phyloP scores from a whole-genome alignment of 352 stramenopile species.

The Peronospora tabacina region DNA sequence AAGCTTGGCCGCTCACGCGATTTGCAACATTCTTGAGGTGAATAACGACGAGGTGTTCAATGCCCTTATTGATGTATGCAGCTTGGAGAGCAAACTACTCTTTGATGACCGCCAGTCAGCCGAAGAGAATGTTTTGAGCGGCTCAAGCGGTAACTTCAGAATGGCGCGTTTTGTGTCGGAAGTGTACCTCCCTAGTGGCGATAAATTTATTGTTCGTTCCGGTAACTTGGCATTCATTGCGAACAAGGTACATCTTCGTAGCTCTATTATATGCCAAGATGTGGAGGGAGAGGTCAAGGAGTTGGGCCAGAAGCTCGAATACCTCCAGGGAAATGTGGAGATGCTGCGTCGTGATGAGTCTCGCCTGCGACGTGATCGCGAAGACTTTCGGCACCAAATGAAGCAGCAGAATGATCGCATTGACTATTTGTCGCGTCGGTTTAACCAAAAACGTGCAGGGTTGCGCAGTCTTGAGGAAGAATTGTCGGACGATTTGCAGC shows the following conservation, averaged over 20 bases:
- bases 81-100: slow-evolving; percentile 65
- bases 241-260: slow-evolving; percentile 54
- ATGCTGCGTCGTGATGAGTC: slow-evolving; percentile 47
- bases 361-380: slow-evolving; percentile 35
- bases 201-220: slow-evolving; percentile 70
- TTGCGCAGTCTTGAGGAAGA: slow-evolving; percentile 65
- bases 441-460: slow-evolving; percentile 49
- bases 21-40: slow-evolving; percentile 73
- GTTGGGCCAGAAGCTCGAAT: slow-evolving; percentile 43
- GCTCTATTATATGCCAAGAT: slow-evolving; percentile 69
- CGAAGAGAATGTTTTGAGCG: slow-evolving; percentile 46
- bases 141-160: slow-evolving; percentile 47
- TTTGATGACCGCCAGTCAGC: slow-evolving; percentile 54
- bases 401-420: slow-evolving; percentile 46
- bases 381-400: slow-evolving; percentile 36
- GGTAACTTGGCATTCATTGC: slow-evolving; percentile 79
- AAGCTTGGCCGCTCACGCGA: slow-evolving; percentile 42
- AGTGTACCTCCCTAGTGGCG: slow-evolving; percentile 57
- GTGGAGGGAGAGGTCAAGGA: slow-evolving; percentile 58
- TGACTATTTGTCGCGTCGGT: slow-evolving; percentile 45
- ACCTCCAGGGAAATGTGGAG: slow-evolving; percentile 39
- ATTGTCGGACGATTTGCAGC: slow-evolving; percentile 50
- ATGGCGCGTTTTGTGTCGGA: slow-evolving; percentile 63
- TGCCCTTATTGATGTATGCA: slow-evolving; percentile 68
- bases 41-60: slow-evolving; percentile 77